Evolutionary conservation across 2,329 filamentous ascomycete genomes (phyloP).

Genomic region (Penicillium sp.): DNA sequence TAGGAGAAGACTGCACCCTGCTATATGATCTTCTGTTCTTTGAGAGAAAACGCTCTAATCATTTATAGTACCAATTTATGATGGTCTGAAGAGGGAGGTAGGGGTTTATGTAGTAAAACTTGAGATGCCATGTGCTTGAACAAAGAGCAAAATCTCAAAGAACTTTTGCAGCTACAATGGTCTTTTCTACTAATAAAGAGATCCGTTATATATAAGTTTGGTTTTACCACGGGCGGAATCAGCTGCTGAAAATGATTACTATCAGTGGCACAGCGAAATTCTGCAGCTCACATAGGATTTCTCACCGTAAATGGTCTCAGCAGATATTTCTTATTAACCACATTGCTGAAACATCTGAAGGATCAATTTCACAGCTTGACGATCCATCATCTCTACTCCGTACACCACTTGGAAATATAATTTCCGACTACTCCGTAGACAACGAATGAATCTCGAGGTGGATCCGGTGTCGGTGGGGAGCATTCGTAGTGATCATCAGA

Average conservation of each 20-base stretch:
- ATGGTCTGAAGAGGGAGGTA: not conserved
- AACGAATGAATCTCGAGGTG: too few species aligned
- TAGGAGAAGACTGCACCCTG: not conserved
- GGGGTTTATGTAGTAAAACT: not conserved
- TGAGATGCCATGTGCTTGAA: not conserved
- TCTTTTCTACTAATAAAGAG: not conserved
- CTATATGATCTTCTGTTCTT: not conserved
- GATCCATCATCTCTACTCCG: too few species aligned
- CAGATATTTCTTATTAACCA: not conserved
- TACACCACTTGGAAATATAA: too few species aligned
- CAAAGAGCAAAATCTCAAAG: not conserved
- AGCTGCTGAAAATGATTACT: not conserved
- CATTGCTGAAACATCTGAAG: not conserved
- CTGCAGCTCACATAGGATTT: not conserved
- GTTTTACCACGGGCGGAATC: too few species aligned
- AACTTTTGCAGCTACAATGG: not conserved
- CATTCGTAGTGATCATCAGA: too few species aligned
- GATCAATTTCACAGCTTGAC: too few species aligned
- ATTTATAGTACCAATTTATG: not conserved
- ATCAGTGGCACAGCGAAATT: not conserved
- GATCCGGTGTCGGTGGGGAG: not conserved
- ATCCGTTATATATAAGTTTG: too few species aligned
- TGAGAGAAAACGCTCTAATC: not conserved
- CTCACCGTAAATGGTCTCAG: not conserved
- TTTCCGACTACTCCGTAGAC: too few species aligned